Evolutionary conservation across 2,329 filamentous ascomycete species (phyloP).

Genomic region (Endocalyx cinctus): DNA sequence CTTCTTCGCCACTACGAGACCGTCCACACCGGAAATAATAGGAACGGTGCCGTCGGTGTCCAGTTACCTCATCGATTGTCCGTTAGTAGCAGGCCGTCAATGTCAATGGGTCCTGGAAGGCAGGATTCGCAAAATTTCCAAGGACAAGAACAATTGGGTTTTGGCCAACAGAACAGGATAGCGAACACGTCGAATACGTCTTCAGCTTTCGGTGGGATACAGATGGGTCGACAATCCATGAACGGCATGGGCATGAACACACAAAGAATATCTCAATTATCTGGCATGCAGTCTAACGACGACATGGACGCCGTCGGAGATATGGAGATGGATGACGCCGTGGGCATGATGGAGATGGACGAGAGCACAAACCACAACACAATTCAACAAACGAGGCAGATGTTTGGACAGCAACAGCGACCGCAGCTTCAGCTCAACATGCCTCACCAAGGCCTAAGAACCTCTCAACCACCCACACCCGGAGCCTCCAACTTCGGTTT

Average conservation of each 20-base stretch:
- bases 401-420: conserved; percentile 60
- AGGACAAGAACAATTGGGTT: conserved; percentile 20
- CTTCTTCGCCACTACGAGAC: conserved; percentile 96
- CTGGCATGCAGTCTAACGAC: conserved; percentile 41
- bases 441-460: conserved; percentile 74
- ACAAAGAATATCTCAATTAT: conserved; percentile 39
- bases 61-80: conserved; percentile 27
- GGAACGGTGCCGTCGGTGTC: conserved; percentile 20
- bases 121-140: conserved; percentile 24
- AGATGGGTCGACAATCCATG: conserved; percentile 37
- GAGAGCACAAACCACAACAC: conserved; percentile 55
- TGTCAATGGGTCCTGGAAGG: conserved; percentile 19
- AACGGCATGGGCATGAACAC: conserved; percentile 21
- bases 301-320: conserved; percentile 85
- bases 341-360: conserved; percentile 61
- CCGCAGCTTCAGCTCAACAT: conserved; percentile 76
- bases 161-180: conserved; percentile 23
- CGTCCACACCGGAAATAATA: conserved; percentile 66
- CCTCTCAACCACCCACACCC: conserved; percentile 82
- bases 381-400: conserved; percentile 65
- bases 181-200: conserved; percentile 14
- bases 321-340: conserved; percentile 93
- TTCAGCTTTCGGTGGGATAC: conserved; percentile 26
- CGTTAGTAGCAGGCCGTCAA: conserved; percentile 22
- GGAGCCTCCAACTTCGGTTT: conserved; percentile 72